A percentile compares a stretch with the other conserved stretches of the same genome.
phyloP scores from a whole-genome alignment of 768 basidiomycete species.

The Naganishia vaughanmartiniae region DNA sequence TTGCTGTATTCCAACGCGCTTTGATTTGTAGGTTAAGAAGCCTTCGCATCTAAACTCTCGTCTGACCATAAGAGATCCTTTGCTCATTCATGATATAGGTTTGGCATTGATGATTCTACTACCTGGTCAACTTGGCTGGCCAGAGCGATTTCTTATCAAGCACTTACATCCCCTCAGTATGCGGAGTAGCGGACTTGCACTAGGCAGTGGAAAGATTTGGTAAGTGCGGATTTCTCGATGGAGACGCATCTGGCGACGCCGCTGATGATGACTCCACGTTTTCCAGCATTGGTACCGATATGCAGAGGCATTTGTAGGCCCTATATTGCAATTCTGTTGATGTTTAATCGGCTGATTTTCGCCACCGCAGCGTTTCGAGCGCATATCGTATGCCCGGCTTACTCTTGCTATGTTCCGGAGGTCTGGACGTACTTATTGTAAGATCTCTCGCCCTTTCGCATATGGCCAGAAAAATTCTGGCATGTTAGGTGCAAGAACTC shows the following conservation, averaged over 20 bases:
- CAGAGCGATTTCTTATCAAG: background rate
- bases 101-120: background rate
- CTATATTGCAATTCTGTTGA: too few relatives aligned
- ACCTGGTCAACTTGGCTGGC: constrained; percentile 19
- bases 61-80: background rate
- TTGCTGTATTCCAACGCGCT: background rate
- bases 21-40: background rate
- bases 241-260: too few relatives aligned
- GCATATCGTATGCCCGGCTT: background rate
- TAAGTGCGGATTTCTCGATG: background rate
- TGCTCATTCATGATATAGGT: background rate
- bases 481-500: background rate
- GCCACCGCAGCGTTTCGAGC: background rate
- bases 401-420: constrained; percentile 10
- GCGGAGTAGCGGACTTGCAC: constrained; percentile 12
- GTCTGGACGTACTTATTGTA: background rate
- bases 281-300: constrained; percentile 6
- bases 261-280: too few relatives aligned
- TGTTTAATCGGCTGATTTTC: background rate
- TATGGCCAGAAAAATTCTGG: background rate
- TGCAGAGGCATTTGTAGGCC: constrained; percentile 19
- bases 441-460: background rate
- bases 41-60: background rate
- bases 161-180: constrained; percentile 6
- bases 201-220: constrained; percentile 17